Evolutionary conservation across 2,329 filamentous ascomycete genomes (phyloP), one percentile per base, ranked within the genome.

Genomic region (Exophiala mesophila): DNA sequence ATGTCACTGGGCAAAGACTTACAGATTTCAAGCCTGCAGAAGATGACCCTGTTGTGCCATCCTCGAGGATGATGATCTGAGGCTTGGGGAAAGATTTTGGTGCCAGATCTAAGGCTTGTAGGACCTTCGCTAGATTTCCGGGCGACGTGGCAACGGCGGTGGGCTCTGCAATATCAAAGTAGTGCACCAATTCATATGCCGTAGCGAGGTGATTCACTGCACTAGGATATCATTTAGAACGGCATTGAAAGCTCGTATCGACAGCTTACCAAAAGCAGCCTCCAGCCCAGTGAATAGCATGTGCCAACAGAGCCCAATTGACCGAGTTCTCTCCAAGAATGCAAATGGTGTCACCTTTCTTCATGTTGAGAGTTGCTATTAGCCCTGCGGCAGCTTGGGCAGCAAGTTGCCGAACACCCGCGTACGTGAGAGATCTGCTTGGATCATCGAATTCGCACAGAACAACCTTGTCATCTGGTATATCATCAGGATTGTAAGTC

Each of bases 131-230:
- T 45, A 60, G 29, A 53, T 64, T 35, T 57, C 67, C 39, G 50
- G 58, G 49, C 51, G 45, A 38, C 45, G 60, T 54, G 55, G 45
- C 44, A 37, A 57, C 39, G 54, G 63, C 42, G 41, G 33, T 31
- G 52, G 46, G 24, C 40, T 57, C 10, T 59, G 49, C 52, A 51
- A 66, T 43, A 61, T 59, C 49, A 63, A 59, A 55, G 61, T 62
- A 32, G 44, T 59, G 63, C 63, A 57, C 32, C 6, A 38, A 4
- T 12, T 38, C 36, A 24, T 23, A 28, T 15, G 36, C 12, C n/a
- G 36, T 24, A 8, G 36, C 36, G 21, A 38, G 12, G 12, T 12
- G 19, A 24, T 26, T 38, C n/a, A 38, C 21, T 24, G 29, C 36
- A 19, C 21, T 38, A 24, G 18, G 20, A 15, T 29, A 26, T 13